Evolutionary conservation across 306 rosid genomes (phyloP), one percentile per base, ranked within the genome.

Genomic region (Calophaca sinica): DNA sequence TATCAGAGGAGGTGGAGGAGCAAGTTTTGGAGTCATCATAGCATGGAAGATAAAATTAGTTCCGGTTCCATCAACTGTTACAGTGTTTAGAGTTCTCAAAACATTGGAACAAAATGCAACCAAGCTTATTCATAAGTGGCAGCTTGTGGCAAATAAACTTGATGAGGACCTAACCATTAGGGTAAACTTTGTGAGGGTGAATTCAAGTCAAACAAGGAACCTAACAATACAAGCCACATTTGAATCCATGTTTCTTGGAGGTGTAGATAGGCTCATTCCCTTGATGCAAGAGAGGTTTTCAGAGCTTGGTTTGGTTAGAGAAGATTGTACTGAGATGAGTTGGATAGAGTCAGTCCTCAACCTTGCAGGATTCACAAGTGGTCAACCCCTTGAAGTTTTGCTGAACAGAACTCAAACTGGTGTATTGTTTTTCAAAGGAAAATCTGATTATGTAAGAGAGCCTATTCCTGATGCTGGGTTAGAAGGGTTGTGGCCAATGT

Each of bases 1-100:
- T 2, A 87, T 89, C 38, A 81, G 85, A 64, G 96, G 97, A 3
- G 96, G 96, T 26, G 91, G 93, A 0, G 91, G 88, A 15, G 87
- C 85, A 3, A 86, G 88, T 62, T 91, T 89, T 46, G 93, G 97
- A 11, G 89, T 91, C 5, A 60, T 89, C 2, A 12, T 86, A 2
- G 64, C 91, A 2, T 91, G 85, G 83, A 87, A 77, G 41, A 9
- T 91, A 2, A 68, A 66, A 55, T 42, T 89, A 41, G 91, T 91
- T 54, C 36, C 82, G 0, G 88, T 89, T 28, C 96, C 97, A n/a
- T 68, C 81, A 29, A 86, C 49, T 2, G 91, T 91, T 5, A 84
- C 91, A 0, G 76, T 82, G 5, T 91, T 91, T 64, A 67, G 76
- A 2, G 80, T 86, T 10, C 69, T 74, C 5, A 79, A 72, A 15